These are phyloP conservation scores for Lachnellula hyalina DNA, from an alignment of 2,329 filamentous ascomycete genomes.

Conservation along the genomic window DNA sequence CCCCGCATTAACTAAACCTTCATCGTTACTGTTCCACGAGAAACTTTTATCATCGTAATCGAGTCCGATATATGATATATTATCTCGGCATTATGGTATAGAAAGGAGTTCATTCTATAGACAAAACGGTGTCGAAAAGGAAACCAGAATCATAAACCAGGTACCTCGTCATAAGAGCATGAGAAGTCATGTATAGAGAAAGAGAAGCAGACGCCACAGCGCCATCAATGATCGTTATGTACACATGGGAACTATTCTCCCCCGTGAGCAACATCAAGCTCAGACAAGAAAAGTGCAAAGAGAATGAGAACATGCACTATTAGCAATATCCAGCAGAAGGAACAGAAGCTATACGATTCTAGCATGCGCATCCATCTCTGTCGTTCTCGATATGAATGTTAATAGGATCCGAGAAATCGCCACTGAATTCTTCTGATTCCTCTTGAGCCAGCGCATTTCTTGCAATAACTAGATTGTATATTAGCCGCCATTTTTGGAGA, in stretches of 20 bases:
- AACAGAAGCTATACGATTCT: slow-evolving; percentile 30
- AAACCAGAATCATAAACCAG: too few species aligned
- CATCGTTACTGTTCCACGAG: too few species aligned
- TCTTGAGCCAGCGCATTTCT: slow-evolving; percentile 93
- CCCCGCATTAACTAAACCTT: background rate
- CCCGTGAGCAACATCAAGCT: background rate
- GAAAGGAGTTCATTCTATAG: background rate
- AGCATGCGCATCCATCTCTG: slow-evolving; percentile 90
- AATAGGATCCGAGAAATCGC: slow-evolving; percentile 96
- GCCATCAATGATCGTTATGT: slow-evolving; percentile 30
- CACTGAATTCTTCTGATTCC: slow-evolving; percentile 95
- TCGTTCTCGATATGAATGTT: slow-evolving; percentile 96
- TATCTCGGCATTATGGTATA: background rate
- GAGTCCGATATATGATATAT: background rate
- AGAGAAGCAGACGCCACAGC: slow-evolving; percentile 26
- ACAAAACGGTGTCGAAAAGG: too few species aligned
- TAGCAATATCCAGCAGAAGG: slow-evolving; percentile 1
- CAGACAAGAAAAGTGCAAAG: background rate
- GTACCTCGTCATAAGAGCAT: slow-evolving; percentile 2
- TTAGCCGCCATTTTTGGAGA: background rate
- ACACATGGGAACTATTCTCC: slow-evolving; percentile 14
- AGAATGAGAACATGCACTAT: background rate
- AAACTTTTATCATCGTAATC: background rate
- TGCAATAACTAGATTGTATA: slow-evolving; percentile 67
- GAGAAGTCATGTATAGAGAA: slow-evolving; percentile 18